Conservation (phyloP, 768 basidiomycete species). For the Phanerochaete sordida region DNA sequence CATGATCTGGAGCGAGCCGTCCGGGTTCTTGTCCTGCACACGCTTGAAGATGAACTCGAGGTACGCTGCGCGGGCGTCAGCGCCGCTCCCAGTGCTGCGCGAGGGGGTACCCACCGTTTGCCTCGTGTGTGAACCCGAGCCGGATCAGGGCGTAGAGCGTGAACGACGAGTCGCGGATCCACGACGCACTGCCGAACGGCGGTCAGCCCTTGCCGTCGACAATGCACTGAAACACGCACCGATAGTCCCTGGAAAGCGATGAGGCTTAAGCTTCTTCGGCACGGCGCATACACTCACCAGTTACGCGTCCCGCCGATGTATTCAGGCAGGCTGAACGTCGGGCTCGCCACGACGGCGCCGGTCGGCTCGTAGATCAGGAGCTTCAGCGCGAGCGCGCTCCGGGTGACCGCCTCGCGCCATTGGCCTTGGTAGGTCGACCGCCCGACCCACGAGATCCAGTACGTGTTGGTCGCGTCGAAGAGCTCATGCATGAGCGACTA, state of each 20-base stretch:
- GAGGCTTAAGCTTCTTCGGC: background rate
- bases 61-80: constrained; percentile 48
- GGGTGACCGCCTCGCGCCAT: constrained; percentile 94
- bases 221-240: background rate
- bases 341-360: constrained; percentile 90
- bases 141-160: constrained; percentile 92
- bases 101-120: constrained; percentile 56
- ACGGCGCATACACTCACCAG: constrained; percentile 47
- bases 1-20: constrained; percentile 95
- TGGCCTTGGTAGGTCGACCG: constrained; percentile 86
- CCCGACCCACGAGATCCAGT: constrained; percentile 90
- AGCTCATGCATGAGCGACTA: constrained; percentile 57
- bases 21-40: constrained; percentile 77
- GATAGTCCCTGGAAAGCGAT: constrained; percentile 9
- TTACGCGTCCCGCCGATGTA: constrained; percentile 88
- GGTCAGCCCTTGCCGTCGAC: constrained; percentile 29
- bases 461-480: constrained; percentile 67
- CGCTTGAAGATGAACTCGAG: constrained; percentile 91
- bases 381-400: constrained; percentile 92
- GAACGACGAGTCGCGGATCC: constrained; percentile 97
- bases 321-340: constrained; percentile 93
- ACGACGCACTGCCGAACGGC: constrained; percentile 53
- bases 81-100: background rate
- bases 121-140: constrained; percentile 92
- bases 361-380: constrained; percentile 92